Evolutionary conservation across 225 moss, liverwort and hornwort species (phyloP).

Genomic region (Physcomitrellopsis africana): DNA sequence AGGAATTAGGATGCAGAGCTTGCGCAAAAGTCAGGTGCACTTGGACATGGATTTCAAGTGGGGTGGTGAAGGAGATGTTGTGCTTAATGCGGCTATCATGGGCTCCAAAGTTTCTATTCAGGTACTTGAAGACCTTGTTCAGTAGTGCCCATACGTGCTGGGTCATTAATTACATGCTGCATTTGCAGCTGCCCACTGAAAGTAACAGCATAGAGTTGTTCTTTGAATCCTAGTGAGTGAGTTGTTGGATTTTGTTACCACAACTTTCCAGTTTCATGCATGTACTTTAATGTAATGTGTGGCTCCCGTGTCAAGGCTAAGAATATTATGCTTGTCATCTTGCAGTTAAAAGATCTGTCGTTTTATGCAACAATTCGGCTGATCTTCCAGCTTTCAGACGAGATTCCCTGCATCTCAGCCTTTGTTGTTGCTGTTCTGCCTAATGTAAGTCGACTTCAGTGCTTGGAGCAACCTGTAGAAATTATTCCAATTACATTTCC

Average conservation of each 20-base stretch:
- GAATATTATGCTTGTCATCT: constrained; percentile 16
- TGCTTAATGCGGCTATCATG: constrained; percentile 64
- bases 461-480: constrained; percentile 14
- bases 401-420: constrained; percentile 92
- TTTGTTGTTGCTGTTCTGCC: constrained; percentile 86
- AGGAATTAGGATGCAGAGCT: constrained; percentile 73
- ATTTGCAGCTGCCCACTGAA: background rate
- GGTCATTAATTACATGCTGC: constrained; percentile 10
- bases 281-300: background rate
- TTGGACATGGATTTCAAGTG: constrained; percentile 95
- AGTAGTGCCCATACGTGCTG: constrained; percentile 6
- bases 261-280: background rate
- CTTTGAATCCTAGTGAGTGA: background rate
- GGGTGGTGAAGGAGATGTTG: constrained; percentile 88
- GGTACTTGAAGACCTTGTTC: constrained; percentile 44
- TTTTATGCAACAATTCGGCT: constrained; percentile 94
- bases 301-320: constrained; percentile 21
- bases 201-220: background rate
- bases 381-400: constrained; percentile 87
- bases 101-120: constrained; percentile 84
- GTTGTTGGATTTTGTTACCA: background rate
- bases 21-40: constrained; percentile 68
- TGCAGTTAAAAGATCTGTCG: constrained; percentile 84
- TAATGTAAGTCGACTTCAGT: constrained; percentile 49
- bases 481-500: constrained; percentile 18